A percentile compares a stretch with the other conserved stretches of the same genome.
These are phyloP conservation scores for Cyclotella distinguenda DNA, from an alignment of 108 stramenopile genomes.

Conservation along the genomic window DNA sequence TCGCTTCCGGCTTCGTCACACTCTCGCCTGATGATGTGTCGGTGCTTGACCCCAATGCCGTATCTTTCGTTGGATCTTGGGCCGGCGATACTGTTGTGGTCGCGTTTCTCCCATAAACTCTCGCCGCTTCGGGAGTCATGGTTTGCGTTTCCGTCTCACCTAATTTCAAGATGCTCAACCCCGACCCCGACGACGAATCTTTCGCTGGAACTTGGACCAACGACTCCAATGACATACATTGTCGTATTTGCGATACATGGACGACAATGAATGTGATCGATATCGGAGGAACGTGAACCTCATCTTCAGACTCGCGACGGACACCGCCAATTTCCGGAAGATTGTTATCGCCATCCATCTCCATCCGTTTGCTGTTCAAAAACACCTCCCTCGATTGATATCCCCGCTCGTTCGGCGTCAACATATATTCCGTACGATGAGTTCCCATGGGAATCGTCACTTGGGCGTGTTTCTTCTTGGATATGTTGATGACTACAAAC, in stretches of 20 bases:
- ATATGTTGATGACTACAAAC: constrained; percentile 40
- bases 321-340: constrained; percentile 10
- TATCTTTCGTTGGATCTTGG: too few species aligned
- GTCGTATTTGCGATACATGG: constrained; percentile 11
- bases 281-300: constrained; percentile 15
- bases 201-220: too few species aligned
- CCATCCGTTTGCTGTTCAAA: constrained; percentile 8
- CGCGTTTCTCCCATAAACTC: too few species aligned
- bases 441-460: constrained; percentile 27
- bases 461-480: constrained; percentile 6
- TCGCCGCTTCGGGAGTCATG: too few species aligned
- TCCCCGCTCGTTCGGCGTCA: constrained; percentile 12
- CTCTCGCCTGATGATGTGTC: too few species aligned
- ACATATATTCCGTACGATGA: constrained; percentile 10
- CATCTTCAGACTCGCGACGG: background rate
- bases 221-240: constrained; percentile 3
- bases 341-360: constrained; percentile 1
- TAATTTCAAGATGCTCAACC: too few species aligned
- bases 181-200: too few species aligned
- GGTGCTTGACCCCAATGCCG: too few species aligned
- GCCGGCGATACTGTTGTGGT: too few species aligned
- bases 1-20: too few species aligned
- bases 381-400: constrained; percentile 9
- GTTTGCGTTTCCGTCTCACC: too few species aligned
- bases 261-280: constrained; percentile 27